Base-by-base conservation (phyloP, 2,329 filamentous ascomycete species). In the Alternaria infectoria region DNA sequence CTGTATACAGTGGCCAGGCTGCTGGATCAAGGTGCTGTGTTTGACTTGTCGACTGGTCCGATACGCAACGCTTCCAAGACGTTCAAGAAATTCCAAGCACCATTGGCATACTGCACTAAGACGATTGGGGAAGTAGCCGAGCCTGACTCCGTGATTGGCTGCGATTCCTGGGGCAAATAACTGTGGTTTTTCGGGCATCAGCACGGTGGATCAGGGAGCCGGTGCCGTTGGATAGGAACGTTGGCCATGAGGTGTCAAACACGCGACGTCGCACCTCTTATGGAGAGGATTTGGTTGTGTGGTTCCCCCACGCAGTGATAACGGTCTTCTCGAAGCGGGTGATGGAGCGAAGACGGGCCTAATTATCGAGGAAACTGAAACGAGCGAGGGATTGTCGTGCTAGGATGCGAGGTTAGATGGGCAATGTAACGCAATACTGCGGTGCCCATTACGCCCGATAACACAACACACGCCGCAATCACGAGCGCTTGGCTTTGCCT, bases 301-400 rank as follows among this genome's bases (percentile, higher is more conserved):
- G 47, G 12, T 26, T 52, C 57, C 65, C 62, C 66, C 68, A 70
- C 67, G 55, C 60, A 54, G 55, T 54, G 66, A 72, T 70, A 69
- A 65, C 59, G 46, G 61, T 36, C 43, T 59, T 52, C 51, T 59
- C 28, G 50, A 56, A 61, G 54, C n/a, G 45, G 45, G 23, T 26
- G 21, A 47, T 36, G 52, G 51, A 46, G 25, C 26, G 21, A 45
- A 45, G 40, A 21, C 54, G 49, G 54, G 28, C 13, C 49, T 52
- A 45, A 36, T 57, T 43, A 49, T 59, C 40, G 47, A 40, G 57
- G 64, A 57, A 64, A 57, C 45, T 69, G 66, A 67, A 69, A 66
- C 64, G 55, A 67, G 58, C 61, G 54, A 58, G 56, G 56, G 59
- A 49, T 52, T 52, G 55, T 56, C 55, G 63, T 44, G 62, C 57